Evolutionary conservation across 352 stramenopile species (phyloP).

Genomic region (Pythium aphanidermatum): DNA sequence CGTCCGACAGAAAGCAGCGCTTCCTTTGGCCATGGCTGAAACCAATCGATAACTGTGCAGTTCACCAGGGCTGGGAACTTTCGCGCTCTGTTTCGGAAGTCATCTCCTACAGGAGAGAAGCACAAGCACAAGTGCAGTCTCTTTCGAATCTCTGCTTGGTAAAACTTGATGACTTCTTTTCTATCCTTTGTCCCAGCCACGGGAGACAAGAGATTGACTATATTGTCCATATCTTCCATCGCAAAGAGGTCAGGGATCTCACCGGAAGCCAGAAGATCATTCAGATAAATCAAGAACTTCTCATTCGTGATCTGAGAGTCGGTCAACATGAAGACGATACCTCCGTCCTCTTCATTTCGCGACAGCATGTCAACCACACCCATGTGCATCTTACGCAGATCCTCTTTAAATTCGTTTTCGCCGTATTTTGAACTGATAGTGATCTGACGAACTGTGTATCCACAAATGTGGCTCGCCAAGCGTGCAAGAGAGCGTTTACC

Average conservation of each 20-base stretch:
- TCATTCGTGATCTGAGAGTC: slow-evolving; percentile 97
- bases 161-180: slow-evolving; percentile 93
- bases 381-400: slow-evolving; percentile 93
- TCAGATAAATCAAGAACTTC: slow-evolving; percentile 95
- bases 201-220: slow-evolving; percentile 83
- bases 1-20: slow-evolving; percentile 89
- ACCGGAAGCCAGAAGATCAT: slow-evolving; percentile 91
- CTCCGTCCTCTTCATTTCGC: slow-evolving; percentile 75
- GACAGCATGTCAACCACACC: slow-evolving; percentile 90
- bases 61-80: slow-evolving; percentile 96
- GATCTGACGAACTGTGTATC: slow-evolving; percentile 90
- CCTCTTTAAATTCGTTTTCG: slow-evolving; percentile 96
- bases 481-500: slow-evolving; percentile 93
- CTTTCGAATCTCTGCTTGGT: slow-evolving; percentile 92
- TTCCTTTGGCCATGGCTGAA: slow-evolving; percentile 92
- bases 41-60: slow-evolving; percentile 95
- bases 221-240: slow-evolving; percentile 92
- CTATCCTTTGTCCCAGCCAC: slow-evolving; percentile 82
- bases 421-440: slow-evolving; percentile 93
- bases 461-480: slow-evolving; percentile 92
- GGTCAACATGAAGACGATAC: slow-evolving; percentile 93
- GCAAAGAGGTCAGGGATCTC: slow-evolving; percentile 94
- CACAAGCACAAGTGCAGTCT: slow-evolving; percentile 93
- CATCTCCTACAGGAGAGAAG: slow-evolving; percentile 94
- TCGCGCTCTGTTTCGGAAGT: slow-evolving; percentile 90